Percentiles rank a stretch among this genome's conserved stretches.
Evolutionary conservation across 1,284 basidiomycete species (phyloP).

Genomic region (Ustilago xerochloae): DNA sequence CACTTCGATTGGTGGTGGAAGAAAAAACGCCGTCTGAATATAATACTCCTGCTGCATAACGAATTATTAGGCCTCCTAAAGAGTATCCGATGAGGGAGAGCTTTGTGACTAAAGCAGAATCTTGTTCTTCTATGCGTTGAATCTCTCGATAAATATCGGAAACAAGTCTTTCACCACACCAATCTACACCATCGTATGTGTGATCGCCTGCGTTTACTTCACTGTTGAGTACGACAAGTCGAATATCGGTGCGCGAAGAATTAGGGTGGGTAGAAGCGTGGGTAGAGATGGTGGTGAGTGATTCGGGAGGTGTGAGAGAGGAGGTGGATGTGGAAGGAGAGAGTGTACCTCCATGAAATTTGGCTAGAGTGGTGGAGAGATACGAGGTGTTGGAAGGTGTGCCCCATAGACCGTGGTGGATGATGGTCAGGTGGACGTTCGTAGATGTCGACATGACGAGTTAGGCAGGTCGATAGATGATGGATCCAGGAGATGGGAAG

Average conservation of each 20-base stretch:
- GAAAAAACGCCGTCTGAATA: conserved; percentile 70
- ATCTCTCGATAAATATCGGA: conserved; percentile 72
- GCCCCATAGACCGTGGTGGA: conserved; percentile 88
- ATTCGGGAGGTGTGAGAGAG: conserved; percentile 20
- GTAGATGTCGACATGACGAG: not conserved
- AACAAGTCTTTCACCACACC: conserved; percentile 77
- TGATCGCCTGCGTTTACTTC: conserved; percentile 73
- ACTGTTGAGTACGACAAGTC: conserved; percentile 73
- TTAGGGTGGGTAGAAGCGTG: conserved; percentile 25
- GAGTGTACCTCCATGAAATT: conserved; percentile 27
- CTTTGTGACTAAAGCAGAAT: conserved; percentile 26
- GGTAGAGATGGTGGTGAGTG: conserved; percentile 9
- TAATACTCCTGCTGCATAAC: conserved; percentile 81
- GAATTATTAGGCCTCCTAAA: conserved; percentile 81
- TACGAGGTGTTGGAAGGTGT: conserved; percentile 74
- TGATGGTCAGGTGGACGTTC: conserved; percentile 74
- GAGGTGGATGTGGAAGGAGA: conserved; percentile 9
- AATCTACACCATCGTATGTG: conserved; percentile 81
- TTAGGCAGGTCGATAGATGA: no score
- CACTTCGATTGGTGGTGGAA: not conserved
- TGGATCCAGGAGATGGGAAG: no score
- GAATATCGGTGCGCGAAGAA: not conserved
- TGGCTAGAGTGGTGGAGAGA: conserved; percentile 71
- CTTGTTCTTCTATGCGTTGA: conserved; percentile 21
- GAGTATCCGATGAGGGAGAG: conserved; percentile 72